Conservation (phyloP, 306 rosid genomes). For the Vigna mungo region DNA sequence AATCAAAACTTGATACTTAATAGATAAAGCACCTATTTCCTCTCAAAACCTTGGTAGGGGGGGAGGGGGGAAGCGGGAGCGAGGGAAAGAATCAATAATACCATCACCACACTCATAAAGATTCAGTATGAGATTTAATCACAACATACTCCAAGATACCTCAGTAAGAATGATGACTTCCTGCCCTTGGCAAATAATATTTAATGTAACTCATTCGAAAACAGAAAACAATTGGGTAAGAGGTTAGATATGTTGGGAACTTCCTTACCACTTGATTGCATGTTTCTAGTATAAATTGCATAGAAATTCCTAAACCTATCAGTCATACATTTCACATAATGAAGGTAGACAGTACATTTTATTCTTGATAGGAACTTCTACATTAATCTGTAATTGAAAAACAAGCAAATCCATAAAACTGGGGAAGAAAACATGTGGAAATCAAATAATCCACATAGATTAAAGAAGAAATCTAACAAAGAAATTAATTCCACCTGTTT, state of each 20-base stretch:
- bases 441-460: slow-evolving; percentile 31
- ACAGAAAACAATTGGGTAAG: slow-evolving; percentile 25
- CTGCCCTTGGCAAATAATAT: slow-evolving; percentile 3
- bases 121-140: slow-evolving; percentile 26
- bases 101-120: not conserved
- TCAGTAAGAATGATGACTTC: slow-evolving; percentile 16
- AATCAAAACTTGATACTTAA: not conserved
- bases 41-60: slow-evolving; percentile 6
- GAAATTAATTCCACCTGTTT: slow-evolving; percentile 69
- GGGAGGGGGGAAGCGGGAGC: too few relatives aligned
- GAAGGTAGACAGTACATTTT: slow-evolving; percentile 1
- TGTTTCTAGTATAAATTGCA: slow-evolving; percentile 35
- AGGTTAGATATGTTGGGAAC: not conserved
- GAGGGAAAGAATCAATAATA: not conserved
- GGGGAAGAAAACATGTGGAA: not conserved
- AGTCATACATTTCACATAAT: slow-evolving; percentile 8
- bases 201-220: slow-evolving; percentile 28
- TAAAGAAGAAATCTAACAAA: slow-evolving; percentile 32
- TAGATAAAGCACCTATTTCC: slow-evolving; percentile 28
- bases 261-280: slow-evolving; percentile 13
- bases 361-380: slow-evolving; percentile 34
- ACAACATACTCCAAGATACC: slow-evolving; percentile 27
- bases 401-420: slow-evolving; percentile 16
- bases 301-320: slow-evolving; percentile 23
- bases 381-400: slow-evolving; percentile 26